Evolutionary conservation across 805 yeast species (phyloP).

Genomic region (Starmerella gropengiesseri): DNA sequence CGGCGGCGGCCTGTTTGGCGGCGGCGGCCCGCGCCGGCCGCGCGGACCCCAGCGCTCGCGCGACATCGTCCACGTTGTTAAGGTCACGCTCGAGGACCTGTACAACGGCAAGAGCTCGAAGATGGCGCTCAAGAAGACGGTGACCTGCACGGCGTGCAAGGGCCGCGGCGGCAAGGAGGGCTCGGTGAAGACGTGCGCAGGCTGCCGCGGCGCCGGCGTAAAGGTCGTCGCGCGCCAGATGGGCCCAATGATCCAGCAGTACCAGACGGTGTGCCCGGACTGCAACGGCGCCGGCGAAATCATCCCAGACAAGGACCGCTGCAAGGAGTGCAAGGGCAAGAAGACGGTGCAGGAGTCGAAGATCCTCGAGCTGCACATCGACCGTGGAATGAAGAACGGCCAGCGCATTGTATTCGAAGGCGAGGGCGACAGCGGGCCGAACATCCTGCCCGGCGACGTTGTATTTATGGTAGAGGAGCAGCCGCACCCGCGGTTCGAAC

Average conservation of each 20-base stretch:
- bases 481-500: conserved; percentile 69
- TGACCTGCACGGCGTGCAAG: conserved; percentile 76
- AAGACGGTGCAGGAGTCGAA: conserved; percentile 81
- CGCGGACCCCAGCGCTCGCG: conserved; percentile 81
- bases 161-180: conserved; percentile 96
- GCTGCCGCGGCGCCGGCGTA: conserved; percentile 87
- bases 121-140: conserved; percentile 85
- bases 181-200: conserved; percentile 70
- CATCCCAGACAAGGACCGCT: conserved; percentile 74
- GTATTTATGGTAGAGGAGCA: conserved; percentile 83
- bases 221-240: conserved; percentile 90
- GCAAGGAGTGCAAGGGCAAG: conserved; percentile 79
- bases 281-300: conserved; percentile 91
- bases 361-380: conserved; percentile 85
- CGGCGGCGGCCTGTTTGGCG: conserved; percentile 52
- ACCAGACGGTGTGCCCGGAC: conserved; percentile 84
- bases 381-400: conserved; percentile 94
- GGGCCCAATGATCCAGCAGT: conserved; percentile 99
- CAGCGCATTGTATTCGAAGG: conserved; percentile 84
- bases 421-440: conserved; percentile 97
- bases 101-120: conserved; percentile 66
- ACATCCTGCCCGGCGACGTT: conserved; percentile 92
- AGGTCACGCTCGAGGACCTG: conserved; percentile 60
- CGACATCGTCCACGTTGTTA: conserved; percentile 81
- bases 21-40: conserved; percentile 52